Evolutionary conservation across 495 filamentous ascomycete genomes (phyloP), one percentile per base, ranked within the genome.

Genomic region (Tuber borchii): DNA sequence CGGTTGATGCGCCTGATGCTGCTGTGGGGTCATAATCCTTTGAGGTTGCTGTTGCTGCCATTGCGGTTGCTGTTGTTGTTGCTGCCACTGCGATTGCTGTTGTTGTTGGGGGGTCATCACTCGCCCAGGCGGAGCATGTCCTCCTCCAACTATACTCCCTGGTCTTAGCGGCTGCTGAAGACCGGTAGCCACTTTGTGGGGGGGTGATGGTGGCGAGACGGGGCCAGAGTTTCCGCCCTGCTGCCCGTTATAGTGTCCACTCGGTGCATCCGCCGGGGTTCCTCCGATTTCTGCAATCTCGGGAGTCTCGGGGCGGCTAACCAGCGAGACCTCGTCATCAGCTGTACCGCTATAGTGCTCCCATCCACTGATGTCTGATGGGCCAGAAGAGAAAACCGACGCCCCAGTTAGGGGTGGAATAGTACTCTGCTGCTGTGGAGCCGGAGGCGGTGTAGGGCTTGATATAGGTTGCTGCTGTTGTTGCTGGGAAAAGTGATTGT

Each of bases 401-500:
- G 46, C 26, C 16, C 51, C n/a, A 17, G 70, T 65, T 8, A 48
- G 20, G 2, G 74, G 74, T 6, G 48, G 70, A 48, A 69, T 72
- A 14, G 77, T 72, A 1, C 70, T 31, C 26, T 79, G 51, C 2
- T 45, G 61, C 46, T 73, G 43, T 3, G 75, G 56, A 19, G 26
- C 56, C 26, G 56, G 75, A 4, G 72, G 69, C 6, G 77, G 71
- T 19, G 68, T 61, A 8, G 76, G 26, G n/a, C 48, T 70, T 22
- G 56, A 37, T 40, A 70, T 34, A 9, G 34, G 39, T 34, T 65
- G 56, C 22, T 79, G 72, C 39, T 79, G 72, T 17, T 78, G 77
- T 17, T 75, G 72, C n/a, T 79, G 78, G 22, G 72, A 37, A 37
- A 78, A 78, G n/a, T 79, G 76, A 22, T 70, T 69, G 40, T 75